These are phyloP conservation scores for Colletotrichum liriopes DNA, from an alignment of 2,329 filamentous ascomycete species.

Conservation along the genomic window DNA sequence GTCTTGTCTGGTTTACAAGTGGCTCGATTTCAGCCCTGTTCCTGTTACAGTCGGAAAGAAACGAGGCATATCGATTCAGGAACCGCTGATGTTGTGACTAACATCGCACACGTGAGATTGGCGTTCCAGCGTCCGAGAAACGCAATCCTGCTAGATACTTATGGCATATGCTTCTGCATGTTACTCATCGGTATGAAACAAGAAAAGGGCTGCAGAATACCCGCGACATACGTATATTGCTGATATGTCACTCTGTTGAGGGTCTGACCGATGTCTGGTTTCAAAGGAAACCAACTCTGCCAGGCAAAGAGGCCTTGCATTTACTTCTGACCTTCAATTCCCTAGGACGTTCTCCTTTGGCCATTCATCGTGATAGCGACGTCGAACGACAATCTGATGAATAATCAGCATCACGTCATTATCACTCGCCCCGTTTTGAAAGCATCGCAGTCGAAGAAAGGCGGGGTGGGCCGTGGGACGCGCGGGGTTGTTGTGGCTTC, in stretches of 20 bases:
- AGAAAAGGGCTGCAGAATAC: background rate
- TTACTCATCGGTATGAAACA: background rate
- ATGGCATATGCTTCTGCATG: background rate
- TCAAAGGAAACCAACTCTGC: no score
- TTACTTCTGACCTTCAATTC: background rate
- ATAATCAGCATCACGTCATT: conserved; percentile 9
- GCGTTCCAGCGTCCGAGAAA: no score
- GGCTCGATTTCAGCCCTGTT: no score
- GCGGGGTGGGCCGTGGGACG: conserved; percentile 1
- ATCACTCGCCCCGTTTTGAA: background rate
- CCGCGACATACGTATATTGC: background rate
- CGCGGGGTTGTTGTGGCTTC: conserved; percentile 3
- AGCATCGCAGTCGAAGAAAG: background rate
- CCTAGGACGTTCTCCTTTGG: no score
- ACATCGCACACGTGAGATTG: no score
- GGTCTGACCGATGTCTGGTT: no score
- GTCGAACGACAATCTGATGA: background rate
- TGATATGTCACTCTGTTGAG: background rate
- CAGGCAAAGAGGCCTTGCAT: background rate
- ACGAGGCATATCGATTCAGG: no score
- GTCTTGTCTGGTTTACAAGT: no score
- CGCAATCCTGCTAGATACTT: background rate
- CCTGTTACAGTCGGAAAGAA: no score
- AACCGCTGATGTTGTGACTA: no score
- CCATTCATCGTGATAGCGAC: background rate